Percentiles rank a stretch among this genome's conserved stretches.
Evolutionary conservation across 2,329 filamentous ascomycete genomes (phyloP).

Genomic region (Pseudocercospora ulei): DNA sequence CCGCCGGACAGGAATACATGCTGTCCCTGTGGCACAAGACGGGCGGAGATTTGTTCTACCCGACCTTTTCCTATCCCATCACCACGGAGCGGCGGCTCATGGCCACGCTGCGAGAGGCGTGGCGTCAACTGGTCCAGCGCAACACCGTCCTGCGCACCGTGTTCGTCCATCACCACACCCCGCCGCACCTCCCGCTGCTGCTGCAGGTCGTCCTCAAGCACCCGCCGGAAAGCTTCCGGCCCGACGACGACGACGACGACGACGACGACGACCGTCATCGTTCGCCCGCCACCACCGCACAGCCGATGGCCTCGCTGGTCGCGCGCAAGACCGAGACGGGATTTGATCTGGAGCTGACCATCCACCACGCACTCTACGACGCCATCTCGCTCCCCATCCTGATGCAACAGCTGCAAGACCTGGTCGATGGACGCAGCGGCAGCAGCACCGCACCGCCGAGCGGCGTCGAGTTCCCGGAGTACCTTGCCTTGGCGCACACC

Average conservation of each 20-base stretch:
- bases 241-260: conserved; percentile 19
- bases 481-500: conserved; percentile 35
- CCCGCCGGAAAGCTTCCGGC: conserved; percentile 32
- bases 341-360: conserved; percentile 39
- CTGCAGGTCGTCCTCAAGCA: conserved; percentile 53
- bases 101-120: conserved; percentile 47
- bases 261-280: too few relatives aligned
- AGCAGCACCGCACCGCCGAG: not conserved
- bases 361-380: conserved; percentile 86
- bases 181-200: conserved; percentile 42
- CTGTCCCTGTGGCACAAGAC: conserved; percentile 65
- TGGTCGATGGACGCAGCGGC: conserved; percentile 22
- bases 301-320: conserved; percentile 26
- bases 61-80: conserved; percentile 57
- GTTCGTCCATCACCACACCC: conserved; percentile 44
- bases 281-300: conserved; percentile 2
- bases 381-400: conserved; percentile 64
- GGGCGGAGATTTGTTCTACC: conserved; percentile 59
- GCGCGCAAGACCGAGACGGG: conserved; percentile 13
- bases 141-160: conserved; percentile 59
- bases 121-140: conserved; percentile 49
- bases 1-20: conserved; percentile 73
- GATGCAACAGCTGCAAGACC: conserved; percentile 42
- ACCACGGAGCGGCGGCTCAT: conserved; percentile 34
- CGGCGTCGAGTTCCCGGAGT: conserved; percentile 35